Percentiles rank a stretch among this genome's conserved stretches.
These are phyloP conservation scores for Solanum hybrid DNA, from an alignment of 305 asterid genomes.

Conservation along the genomic window DNA sequence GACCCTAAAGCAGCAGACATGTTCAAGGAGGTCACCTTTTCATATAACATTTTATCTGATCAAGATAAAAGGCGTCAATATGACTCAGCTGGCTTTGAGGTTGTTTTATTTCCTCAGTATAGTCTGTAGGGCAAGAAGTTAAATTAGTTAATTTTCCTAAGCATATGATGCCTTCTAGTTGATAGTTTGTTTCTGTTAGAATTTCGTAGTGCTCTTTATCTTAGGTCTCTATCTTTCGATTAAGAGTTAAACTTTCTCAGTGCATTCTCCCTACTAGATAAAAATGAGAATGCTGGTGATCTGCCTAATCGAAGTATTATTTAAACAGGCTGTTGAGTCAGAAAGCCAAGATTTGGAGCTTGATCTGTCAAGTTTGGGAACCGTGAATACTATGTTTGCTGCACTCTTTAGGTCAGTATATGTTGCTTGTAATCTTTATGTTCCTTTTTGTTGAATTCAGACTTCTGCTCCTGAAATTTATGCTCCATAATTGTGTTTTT, in stretches of 20 bases:
- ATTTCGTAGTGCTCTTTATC: neutral
- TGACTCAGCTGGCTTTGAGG: constrained; percentile 91
- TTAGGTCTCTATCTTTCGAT: neutral
- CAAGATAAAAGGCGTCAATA: constrained; percentile 85
- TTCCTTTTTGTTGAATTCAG: neutral
- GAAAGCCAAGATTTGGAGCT: constrained; percentile 87
- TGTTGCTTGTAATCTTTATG: constrained; percentile 2
- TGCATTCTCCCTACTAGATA: neutral
- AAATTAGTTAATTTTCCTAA: neutral
- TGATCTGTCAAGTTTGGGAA: constrained; percentile 94
- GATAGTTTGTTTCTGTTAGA: neutral
- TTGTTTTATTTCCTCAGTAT: constrained; percentile 1
- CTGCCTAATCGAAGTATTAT: neutral
- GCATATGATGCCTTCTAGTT: neutral
- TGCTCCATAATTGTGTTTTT: neutral
- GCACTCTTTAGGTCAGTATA: constrained; percentile 81
- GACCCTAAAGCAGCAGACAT: constrained; percentile 75
- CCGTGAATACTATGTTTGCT: constrained; percentile 93
- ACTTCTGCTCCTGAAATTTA: constrained; percentile 2
- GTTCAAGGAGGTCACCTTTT: constrained; percentile 92
- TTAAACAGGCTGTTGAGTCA: constrained; percentile 78
- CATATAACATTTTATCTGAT: constrained; percentile 87
- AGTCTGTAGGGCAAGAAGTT: neutral
- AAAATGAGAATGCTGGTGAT: neutral
- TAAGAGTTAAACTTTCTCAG: neutral